Evolutionary conservation across 2,329 filamentous ascomycete species (phyloP).

Genomic region (Pestalotiopsis sp.): DNA sequence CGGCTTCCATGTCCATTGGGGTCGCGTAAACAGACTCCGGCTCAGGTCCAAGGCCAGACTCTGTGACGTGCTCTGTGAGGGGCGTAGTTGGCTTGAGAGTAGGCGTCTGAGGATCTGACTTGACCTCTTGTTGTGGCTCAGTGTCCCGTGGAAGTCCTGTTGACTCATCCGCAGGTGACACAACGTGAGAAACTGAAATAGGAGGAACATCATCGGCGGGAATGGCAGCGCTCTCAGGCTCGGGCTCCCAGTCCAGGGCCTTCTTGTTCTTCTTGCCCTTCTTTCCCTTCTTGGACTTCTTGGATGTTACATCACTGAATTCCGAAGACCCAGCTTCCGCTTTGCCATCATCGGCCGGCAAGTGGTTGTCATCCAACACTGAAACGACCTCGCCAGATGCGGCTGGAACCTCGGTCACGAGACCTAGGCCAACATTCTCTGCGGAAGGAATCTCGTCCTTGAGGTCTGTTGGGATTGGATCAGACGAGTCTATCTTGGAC

Average conservation of each 20-base stretch:
- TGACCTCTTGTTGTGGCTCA: neutral
- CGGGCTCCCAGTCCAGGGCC: slow-evolving; percentile 3
- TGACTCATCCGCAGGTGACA: slow-evolving; percentile 4
- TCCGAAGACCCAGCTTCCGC: slow-evolving; percentile 11
- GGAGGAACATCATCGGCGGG: neutral
- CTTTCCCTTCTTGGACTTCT: slow-evolving; percentile 41
- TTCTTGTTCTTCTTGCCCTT: slow-evolving; percentile 37
- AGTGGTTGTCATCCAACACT: slow-evolving; percentile 3
- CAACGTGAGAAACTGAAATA: neutral
- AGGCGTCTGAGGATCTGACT: neutral
- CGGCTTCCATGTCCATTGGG: neutral
- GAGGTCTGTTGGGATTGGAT: slow-evolving; percentile 44
- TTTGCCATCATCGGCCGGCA: neutral
- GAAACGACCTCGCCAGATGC: slow-evolving; percentile 1
- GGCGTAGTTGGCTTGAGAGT: neutral
- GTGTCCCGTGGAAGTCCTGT: neutral
- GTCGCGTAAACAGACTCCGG: neutral
- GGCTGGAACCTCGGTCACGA: neutral
- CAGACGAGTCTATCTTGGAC: slow-evolving; percentile 37
- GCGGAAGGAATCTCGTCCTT: slow-evolving; percentile 23
- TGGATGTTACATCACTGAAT: slow-evolving; percentile 23
- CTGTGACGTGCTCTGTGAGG: slow-evolving; percentile 20
- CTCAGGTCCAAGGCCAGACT: slow-evolving; percentile 11
- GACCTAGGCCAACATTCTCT: neutral
- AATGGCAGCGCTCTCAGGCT: neutral